Conservation (phyloP, 2,329 filamentous ascomycete species). For the Venturia asperata region DNA sequence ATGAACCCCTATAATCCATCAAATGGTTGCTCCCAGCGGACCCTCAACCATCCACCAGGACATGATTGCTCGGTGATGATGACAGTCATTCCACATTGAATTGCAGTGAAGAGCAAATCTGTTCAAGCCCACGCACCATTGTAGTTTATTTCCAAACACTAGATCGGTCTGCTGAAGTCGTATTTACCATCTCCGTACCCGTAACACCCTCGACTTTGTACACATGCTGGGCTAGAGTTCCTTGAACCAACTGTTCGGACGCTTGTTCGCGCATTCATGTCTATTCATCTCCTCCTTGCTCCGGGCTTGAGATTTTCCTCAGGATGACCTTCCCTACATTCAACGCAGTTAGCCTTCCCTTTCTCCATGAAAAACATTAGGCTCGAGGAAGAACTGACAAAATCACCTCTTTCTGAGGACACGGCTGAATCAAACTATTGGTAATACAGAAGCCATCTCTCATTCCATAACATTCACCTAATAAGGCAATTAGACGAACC, state of each 20-base stretch:
- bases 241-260: neutral
- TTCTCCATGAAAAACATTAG: no score
- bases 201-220: neutral
- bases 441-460: conserved; percentile 5
- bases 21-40: neutral
- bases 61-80: neutral
- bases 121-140: neutral
- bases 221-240: no score
- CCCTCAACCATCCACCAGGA: neutral
- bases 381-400: neutral
- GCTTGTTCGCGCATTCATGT: neutral
- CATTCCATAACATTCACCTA: conserved; percentile 2
- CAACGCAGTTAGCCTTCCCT: neutral
- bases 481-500: neutral
- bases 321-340: neutral
- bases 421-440: conserved; percentile 10
- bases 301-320: neutral
- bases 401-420: conserved; percentile 7
- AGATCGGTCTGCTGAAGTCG: neutral
- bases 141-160: neutral
- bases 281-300: neutral
- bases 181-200: neutral
- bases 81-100: neutral
- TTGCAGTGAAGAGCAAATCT: neutral
- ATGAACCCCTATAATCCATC: neutral